A percentile compares a stretch with the other conserved stretches of the same genome.
Conservation (phyloP, 2,329 filamentous ascomycete genomes). For the Gliomastix tumulicola region DNA sequence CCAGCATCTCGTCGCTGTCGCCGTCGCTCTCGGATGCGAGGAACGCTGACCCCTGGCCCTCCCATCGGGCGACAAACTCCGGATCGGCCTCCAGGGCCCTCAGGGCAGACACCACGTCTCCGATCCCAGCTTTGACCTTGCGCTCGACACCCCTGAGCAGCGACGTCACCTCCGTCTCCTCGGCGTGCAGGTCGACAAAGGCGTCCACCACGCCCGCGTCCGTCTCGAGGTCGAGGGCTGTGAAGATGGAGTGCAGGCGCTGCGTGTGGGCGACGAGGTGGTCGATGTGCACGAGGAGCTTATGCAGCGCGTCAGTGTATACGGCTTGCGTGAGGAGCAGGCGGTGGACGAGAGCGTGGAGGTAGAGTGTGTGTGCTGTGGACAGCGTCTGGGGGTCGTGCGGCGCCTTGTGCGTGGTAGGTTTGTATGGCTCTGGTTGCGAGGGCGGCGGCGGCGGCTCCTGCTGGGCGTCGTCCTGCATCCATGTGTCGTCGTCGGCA, state of each 20-base stretch:
- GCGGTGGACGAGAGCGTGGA: conserved; percentile 58
- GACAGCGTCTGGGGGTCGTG: conserved; percentile 84
- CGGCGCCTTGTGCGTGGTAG: conserved; percentile 6
- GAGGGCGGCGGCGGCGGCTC: not conserved
- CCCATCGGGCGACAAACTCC: conserved; percentile 36
- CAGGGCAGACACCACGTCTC: conserved; percentile 54
- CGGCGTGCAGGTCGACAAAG: conserved; percentile 62
- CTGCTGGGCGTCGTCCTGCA: conserved; percentile 8
- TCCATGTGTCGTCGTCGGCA: conserved; percentile 19
- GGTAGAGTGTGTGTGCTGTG: conserved; percentile 70
- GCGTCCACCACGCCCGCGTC: conserved; percentile 78
- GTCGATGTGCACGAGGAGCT: conserved; percentile 68
- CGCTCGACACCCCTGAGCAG: conserved; percentile 59
- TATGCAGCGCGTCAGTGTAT: conserved; percentile 60
- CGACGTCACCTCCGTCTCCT: conserved; percentile 61
- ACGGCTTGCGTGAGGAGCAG: conserved; percentile 57
- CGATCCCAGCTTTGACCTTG: conserved; percentile 60
- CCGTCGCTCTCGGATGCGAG: conserved; percentile 32
- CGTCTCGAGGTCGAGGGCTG: conserved; percentile 70
- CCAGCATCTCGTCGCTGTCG: conserved; percentile 19
- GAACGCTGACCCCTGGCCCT: conserved; percentile 24
- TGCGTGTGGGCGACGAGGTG: conserved; percentile 71
- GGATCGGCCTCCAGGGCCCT: conserved; percentile 35
- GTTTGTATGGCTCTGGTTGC: too few relatives aligned
- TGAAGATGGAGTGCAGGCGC: conserved; percentile 70